Percentiles rank a stretch among this genome's conserved stretches.
Evolutionary conservation across 768 basidiomycete species (phyloP).

Genomic region (Termitomyces sp.): DNA sequence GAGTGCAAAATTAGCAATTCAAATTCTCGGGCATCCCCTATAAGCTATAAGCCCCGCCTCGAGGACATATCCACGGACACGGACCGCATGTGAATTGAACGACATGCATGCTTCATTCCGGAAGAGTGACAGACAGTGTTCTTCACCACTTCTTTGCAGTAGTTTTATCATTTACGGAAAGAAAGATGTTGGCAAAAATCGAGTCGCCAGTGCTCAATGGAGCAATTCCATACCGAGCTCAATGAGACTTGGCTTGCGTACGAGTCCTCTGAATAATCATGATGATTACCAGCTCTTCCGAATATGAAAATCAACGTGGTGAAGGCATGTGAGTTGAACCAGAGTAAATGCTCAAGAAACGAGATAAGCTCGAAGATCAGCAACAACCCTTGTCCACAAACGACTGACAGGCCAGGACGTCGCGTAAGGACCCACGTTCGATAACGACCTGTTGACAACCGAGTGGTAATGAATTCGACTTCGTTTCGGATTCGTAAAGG

Average conservation of each 20-base stretch:
- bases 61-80: background rate
- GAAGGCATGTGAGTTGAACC: background rate
- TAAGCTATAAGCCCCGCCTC: background rate
- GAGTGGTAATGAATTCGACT: background rate
- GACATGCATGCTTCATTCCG: background rate
- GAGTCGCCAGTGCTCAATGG: background rate
- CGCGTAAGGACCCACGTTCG: background rate
- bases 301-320: background rate
- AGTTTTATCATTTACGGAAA: background rate
- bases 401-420: background rate
- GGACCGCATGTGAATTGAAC: background rate
- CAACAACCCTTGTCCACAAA: too few relatives aligned
- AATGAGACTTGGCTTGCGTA: background rate
- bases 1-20: background rate
- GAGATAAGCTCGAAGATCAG: background rate
- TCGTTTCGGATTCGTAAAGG: background rate
- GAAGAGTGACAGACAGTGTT: background rate
- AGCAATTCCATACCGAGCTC: background rate
- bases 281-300: background rate
- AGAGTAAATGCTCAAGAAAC: background rate
- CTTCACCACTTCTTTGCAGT: too few relatives aligned
- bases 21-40: background rate
- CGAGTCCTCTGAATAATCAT: background rate
- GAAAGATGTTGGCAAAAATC: background rate
- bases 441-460: background rate